Conservation (phyloP, 2,329 filamentous ascomycete genomes). For the Chaetomium sp. region DNA sequence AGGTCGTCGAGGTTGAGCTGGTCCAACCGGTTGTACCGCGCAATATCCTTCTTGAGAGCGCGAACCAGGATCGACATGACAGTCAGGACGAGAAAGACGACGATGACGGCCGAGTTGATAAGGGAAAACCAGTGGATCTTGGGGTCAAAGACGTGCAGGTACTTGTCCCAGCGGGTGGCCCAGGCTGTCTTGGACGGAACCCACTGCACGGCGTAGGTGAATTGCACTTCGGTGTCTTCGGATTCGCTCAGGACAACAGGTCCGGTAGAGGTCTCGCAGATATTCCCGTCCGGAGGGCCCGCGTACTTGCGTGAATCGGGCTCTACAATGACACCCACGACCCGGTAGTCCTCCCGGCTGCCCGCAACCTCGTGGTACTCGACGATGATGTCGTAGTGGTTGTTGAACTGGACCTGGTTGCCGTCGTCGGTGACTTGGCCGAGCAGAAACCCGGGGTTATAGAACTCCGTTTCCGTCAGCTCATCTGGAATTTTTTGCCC, state of each 20-base stretch:
- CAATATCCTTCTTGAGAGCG: constrained; percentile 89
- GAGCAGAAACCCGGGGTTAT: constrained; percentile 84
- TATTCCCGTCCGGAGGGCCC: constrained; percentile 53
- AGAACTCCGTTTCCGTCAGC: constrained; percentile 70
- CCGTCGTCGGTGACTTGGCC: constrained; percentile 51
- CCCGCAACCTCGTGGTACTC: constrained; percentile 80
- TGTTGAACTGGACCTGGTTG: constrained; percentile 65
- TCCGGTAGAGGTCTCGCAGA: constrained; percentile 40
- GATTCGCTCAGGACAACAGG: constrained; percentile 59
- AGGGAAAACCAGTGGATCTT: constrained; percentile 99
- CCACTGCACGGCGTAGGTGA: constrained; percentile 93
- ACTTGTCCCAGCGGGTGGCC: constrained; percentile 98
- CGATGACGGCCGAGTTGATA: constrained; percentile 91
- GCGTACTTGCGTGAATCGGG: constrained; percentile 62
- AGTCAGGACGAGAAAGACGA: constrained; percentile 83
- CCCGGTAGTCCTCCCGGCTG: constrained; percentile 64
- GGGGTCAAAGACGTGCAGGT: constrained; percentile 92
- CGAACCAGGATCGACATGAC: constrained; percentile 88
- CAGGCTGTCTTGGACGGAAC: constrained; percentile 75
- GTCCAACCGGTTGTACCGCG: constrained; percentile 90
- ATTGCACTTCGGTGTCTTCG: constrained; percentile 59
- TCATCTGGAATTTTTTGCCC: constrained; percentile 76
- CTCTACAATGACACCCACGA: constrained; percentile 86
- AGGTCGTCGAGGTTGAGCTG: constrained; percentile 86
- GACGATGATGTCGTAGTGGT: constrained; percentile 90